Conservation (phyloP, 179 eudicot genomes). For the Vitellaria paradoxa region DNA sequence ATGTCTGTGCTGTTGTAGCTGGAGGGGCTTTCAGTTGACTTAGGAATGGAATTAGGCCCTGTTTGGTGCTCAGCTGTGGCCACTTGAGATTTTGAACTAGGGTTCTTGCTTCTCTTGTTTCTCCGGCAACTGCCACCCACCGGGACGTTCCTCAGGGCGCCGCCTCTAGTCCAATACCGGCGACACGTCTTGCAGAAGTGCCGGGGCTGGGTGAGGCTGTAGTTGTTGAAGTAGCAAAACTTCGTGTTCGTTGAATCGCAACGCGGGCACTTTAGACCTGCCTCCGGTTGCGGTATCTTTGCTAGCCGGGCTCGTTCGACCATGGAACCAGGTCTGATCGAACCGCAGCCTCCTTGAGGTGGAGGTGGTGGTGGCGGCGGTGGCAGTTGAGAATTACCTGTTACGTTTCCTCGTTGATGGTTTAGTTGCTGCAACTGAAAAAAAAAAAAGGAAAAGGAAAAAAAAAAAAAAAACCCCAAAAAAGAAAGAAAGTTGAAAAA, state of each 20-base stretch:
- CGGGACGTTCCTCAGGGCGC: slow-evolving; percentile 33
- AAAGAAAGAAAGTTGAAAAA: not conserved
- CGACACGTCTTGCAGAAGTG: slow-evolving; percentile 37
- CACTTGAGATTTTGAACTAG: slow-evolving; percentile 17
- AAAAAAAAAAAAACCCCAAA: not conserved
- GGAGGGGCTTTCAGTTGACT: slow-evolving; percentile 13
- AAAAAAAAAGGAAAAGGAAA: not conserved
- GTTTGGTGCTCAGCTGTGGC: slow-evolving; percentile 5
- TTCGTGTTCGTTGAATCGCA: slow-evolving; percentile 35
- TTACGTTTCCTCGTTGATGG: slow-evolving; percentile 32
- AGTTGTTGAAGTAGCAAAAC: slow-evolving; percentile 39
- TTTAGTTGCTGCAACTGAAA: slow-evolving; percentile 38
- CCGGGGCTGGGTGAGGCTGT: slow-evolving; percentile 32
- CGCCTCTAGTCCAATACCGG: slow-evolving; percentile 35
- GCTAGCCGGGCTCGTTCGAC: slow-evolving; percentile 39
- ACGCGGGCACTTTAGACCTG: slow-evolving; percentile 36
- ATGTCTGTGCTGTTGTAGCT: slow-evolving; percentile 26
- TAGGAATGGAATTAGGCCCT: slow-evolving; percentile 6
- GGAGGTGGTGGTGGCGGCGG: slow-evolving; percentile 28
- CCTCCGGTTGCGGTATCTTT: slow-evolving; percentile 35
- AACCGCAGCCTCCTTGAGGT: slow-evolving; percentile 18
- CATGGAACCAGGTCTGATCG: slow-evolving; percentile 37
- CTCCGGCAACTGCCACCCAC: slow-evolving; percentile 36
- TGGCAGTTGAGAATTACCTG: slow-evolving; percentile 26
- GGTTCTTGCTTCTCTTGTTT: slow-evolving; percentile 26